Evolutionary conservation across 2,329 filamentous ascomycete species (phyloP).

Genomic region (Neofusicoccum cordaticola): DNA sequence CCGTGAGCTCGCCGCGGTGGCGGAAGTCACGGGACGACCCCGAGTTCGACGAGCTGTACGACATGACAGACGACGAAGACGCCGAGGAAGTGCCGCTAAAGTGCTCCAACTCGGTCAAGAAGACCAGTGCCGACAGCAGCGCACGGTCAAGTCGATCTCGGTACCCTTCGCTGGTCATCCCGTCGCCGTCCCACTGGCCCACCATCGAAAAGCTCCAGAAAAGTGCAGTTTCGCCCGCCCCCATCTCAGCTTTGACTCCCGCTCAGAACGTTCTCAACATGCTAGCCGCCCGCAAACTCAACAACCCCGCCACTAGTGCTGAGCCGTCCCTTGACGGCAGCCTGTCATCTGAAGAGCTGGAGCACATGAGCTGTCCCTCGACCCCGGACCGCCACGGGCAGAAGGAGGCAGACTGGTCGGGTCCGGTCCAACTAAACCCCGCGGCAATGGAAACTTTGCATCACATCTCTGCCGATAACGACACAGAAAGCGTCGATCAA

Average conservation of each 20-base stretch:
- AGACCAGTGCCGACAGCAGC: conserved; percentile 28
- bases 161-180: conserved; percentile 60
- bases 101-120: conserved; percentile 52
- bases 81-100: conserved; percentile 53
- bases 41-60: conserved; percentile 84
- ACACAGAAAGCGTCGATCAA: conserved; percentile 25
- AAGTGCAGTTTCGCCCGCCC: conserved; percentile 47
- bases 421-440: conserved; percentile 63
- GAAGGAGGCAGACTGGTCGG: conserved; percentile 62
- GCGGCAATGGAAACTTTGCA: conserved; percentile 78
- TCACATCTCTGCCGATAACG: conserved; percentile 44
- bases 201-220: conserved; percentile 55
- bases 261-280: conserved; percentile 72
- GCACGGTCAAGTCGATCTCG: conserved; percentile 42
- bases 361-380: conserved; percentile 75
- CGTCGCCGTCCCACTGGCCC: conserved; percentile 56
- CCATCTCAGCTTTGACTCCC: conserved; percentile 43
- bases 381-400: conserved; percentile 66
- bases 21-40: conserved; percentile 63
- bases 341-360: conserved; percentile 82
- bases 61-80: conserved; percentile 70
- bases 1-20: conserved; percentile 61
- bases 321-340: conserved; percentile 89
- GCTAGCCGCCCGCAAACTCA: conserved; percentile 57
- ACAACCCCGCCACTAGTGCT: conserved; percentile 71